phyloP scores from a whole-genome alignment of 2,329 filamentous ascomycete genomes.

The Rachicladosporium sp. region DNA sequence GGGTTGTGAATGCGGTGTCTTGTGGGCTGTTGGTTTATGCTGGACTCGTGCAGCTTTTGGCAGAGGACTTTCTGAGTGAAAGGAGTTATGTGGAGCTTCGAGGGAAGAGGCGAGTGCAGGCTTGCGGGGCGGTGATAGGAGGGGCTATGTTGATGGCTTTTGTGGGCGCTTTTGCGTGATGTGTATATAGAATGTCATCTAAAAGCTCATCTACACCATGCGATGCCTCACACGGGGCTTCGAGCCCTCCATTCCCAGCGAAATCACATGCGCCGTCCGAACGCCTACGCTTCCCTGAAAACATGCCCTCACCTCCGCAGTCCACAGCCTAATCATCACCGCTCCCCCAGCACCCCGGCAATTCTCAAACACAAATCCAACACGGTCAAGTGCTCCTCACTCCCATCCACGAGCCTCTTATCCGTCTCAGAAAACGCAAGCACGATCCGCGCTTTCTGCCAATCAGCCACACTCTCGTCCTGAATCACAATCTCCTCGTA shows the following conservation, averaged over 20 bases:
- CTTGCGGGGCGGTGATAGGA: slow-evolving; percentile 48
- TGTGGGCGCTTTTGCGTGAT: slow-evolving; percentile 52
- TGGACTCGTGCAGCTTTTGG: slow-evolving; percentile 37
- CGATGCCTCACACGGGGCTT: too few species aligned
- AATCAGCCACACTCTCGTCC: slow-evolving; percentile 71
- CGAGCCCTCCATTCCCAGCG: too few species aligned
- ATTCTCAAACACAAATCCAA: slow-evolving; percentile 75
- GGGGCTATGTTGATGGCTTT: slow-evolving; percentile 53
- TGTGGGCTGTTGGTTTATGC: slow-evolving; percentile 38
- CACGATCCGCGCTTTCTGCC: slow-evolving; percentile 83
- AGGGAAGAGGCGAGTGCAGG: slow-evolving; percentile 47
- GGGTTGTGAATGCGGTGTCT: slow-evolving; percentile 38
- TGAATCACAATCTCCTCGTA: slow-evolving; percentile 66
- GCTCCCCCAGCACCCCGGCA: slow-evolving; percentile 12
- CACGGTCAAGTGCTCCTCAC: slow-evolving; percentile 87
- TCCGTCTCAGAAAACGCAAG: slow-evolving; percentile 86
- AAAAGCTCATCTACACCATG: too few species aligned
- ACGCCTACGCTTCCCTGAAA: too few species aligned
- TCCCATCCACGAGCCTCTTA: slow-evolving; percentile 85
- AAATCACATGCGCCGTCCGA: too few species aligned
- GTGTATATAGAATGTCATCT: not conserved
- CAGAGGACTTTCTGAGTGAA: slow-evolving; percentile 47
- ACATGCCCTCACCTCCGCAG: too few species aligned
- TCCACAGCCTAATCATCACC: not conserved
- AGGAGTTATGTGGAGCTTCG: slow-evolving; percentile 48